Evolutionary conservation across 1,284 basidiomycete species (phyloP), one percentile per base, ranked within the genome.

Genomic region (Ganoderma sinense): DNA sequence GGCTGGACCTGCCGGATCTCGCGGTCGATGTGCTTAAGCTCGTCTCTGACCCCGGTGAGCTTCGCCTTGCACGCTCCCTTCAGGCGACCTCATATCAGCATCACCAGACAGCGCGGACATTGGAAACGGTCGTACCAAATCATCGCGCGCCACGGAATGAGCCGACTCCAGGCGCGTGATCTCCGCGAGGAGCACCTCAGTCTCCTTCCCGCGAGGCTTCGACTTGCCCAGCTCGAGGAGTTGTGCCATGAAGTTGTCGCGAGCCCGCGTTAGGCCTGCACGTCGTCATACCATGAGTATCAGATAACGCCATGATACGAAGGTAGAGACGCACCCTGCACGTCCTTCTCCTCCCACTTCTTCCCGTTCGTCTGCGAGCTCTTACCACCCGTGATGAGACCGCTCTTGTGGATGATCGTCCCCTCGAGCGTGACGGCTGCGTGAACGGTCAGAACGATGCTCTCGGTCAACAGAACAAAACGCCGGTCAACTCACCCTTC

Each of bases 381-480:
- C 41, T 91, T 86, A 56, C 98, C 98, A 83, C 98, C 98, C 43
- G 98, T 99, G 78, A 99, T 99, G 60, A 98, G 84, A 75, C 98
- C 98, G 74, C 94, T 97, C 85, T 97, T 98, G 82, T 99, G 98
- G 65, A 99, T 98, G 68, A 99, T 86, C 0, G 97, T 99, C 0
- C 98, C 98, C 62, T 99, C 97, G 53, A 99, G 85, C 0, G 98
- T 97, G 13, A 99, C 97, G 69, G 97, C 97, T 98, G 73, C 62
- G 66, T n/a, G 68, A 13, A 16, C 41, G 10, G 55, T 23, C 62
- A 60, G 60, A 62, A 60, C 23, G 65, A 43, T 13, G 5, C 31
- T 11, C 16, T 11, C 33, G 2, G 26, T 11, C 10, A n/a, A 3
- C 20, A 18, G 1, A 55, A 1, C 1, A 13, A 29, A 41, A 14